phyloP scores from a whole-genome alignment of 169 alveolate genomes.

The Plasmodium gonderi region DNA sequence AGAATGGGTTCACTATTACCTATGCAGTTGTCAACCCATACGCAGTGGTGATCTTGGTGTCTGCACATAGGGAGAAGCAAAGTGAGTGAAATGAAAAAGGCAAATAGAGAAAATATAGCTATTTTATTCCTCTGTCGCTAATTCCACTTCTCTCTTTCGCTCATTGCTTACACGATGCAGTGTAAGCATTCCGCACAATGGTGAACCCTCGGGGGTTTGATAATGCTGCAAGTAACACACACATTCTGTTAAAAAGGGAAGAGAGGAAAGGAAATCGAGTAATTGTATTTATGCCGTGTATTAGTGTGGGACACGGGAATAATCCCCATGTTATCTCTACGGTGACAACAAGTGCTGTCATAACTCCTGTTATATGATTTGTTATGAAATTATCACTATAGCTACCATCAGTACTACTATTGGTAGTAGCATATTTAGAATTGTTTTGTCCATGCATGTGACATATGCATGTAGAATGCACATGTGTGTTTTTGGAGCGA shows the following conservation, averaged over 20 bases:
- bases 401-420: no score
- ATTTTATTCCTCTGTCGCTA: neutral
- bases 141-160: neutral
- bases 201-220: constrained; percentile 84
- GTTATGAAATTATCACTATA: no score
- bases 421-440: no score
- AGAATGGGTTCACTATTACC: no score
- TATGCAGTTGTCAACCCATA: constrained; percentile 97
- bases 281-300: no score
- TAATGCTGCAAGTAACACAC: constrained; percentile 90
- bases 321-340: no score
- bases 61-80: constrained; percentile 44
- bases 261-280: constrained; percentile 26
- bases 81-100: neutral
- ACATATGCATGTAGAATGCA: no score
- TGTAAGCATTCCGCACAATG: constrained; percentile 89
- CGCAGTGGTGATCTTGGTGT: constrained; percentile 96
- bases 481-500: neutral
- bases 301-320: no score
- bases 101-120: neutral
- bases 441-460: no score
- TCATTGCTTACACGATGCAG: constrained; percentile 80
- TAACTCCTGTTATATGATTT: no score
- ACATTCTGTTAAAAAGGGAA: constrained; percentile 74
- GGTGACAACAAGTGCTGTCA: no score